Conservation (phyloP, 2,329 filamentous ascomycete species). For the Aspergillus cejpii region DNA sequence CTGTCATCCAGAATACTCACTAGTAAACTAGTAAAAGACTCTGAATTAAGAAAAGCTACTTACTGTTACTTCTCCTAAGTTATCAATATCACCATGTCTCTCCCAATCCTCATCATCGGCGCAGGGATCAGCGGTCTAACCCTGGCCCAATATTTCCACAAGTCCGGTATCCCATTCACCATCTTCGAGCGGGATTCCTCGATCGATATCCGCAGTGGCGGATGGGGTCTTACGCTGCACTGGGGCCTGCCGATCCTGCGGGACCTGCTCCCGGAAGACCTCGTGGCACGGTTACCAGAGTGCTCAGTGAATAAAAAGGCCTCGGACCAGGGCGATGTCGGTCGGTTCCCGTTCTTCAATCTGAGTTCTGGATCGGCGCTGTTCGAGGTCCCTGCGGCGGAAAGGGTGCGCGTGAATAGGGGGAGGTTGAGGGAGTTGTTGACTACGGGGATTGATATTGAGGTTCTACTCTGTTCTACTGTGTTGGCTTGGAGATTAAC, state of each 20-base stretch:
- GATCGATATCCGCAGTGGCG: constrained; percentile 44
- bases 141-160: constrained; percentile 38
- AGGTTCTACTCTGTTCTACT: constrained; percentile 31
- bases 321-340: constrained; percentile 43
- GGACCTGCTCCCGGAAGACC: constrained; percentile 45
- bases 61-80: no score
- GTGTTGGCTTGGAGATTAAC: background rate
- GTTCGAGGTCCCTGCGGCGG: constrained; percentile 42
- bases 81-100: constrained; percentile 15
- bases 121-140: constrained; percentile 41
- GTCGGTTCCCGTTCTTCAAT: constrained; percentile 52
- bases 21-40: no score
- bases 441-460: constrained; percentile 43
- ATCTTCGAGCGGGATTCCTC: constrained; percentile 42
- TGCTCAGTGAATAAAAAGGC: constrained; percentile 51
- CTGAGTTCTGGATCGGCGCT: constrained; percentile 46
- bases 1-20: no score
- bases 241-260: constrained; percentile 53
- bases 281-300: constrained; percentile 44
- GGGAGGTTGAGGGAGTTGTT: constrained; percentile 45
- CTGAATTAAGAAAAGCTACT: no score
- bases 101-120: constrained; percentile 40
- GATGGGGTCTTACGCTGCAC: constrained; percentile 60
- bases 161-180: constrained; percentile 28
- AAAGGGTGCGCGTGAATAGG: constrained; percentile 46